Evolutionary conservation across 139 green algal species (phyloP).

Genomic region (Ostreobium quekettii): DNA sequence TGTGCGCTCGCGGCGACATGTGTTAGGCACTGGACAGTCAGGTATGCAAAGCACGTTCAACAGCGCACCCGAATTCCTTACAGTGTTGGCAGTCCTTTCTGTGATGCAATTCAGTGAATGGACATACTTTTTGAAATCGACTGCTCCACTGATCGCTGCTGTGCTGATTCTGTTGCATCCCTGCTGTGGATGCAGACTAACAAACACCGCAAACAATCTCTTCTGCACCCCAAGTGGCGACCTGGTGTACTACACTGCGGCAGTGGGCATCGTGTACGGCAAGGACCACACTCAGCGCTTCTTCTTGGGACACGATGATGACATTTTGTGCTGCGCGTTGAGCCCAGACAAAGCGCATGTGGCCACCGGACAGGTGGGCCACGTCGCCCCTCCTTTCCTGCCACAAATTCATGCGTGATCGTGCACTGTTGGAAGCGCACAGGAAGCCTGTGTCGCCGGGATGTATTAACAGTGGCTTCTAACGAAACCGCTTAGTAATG

Average conservation of each 20-base stretch:
- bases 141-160: too few species aligned
- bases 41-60: neutral
- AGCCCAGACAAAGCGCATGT: conserved; percentile 30
- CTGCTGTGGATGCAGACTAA: conserved; percentile 43
- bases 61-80: too few species aligned
- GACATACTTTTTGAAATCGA: too few species aligned
- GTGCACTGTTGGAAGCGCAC: too few species aligned
- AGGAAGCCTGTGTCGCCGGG: neutral
- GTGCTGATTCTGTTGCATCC: too few species aligned
- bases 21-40: too few species aligned
- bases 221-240: conserved; percentile 35
- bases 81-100: too few species aligned
- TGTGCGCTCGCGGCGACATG: too few species aligned
- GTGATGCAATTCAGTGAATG: too few species aligned
- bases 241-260: conserved; percentile 50
- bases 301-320: conserved; percentile 62
- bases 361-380: conserved; percentile 43
- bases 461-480: neutral
- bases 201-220: conserved; percentile 42
- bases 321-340: conserved; percentile 45
- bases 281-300: conserved; percentile 38
- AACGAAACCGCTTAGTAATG: too few species aligned
- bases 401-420: too few species aligned
- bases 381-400: neutral
- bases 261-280: conserved; percentile 55